Conservation (phyloP, 805 yeast genomes). For the Candida caryicola region DNA sequence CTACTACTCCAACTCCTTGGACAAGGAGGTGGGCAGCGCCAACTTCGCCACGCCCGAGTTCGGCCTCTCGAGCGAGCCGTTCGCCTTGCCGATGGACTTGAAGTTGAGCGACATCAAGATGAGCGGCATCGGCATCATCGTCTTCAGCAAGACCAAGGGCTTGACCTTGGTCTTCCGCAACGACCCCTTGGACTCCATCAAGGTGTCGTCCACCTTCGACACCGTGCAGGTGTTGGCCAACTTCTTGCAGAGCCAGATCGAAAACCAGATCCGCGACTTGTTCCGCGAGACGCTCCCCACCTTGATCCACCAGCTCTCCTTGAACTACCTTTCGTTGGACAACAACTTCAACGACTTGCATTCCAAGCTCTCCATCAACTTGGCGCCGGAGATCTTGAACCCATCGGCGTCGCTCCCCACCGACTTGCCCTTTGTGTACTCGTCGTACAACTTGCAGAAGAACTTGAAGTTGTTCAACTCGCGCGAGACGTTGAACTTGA, state of each 20-base stretch:
- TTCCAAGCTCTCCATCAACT: slow-evolving; percentile 6
- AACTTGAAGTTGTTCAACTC: slow-evolving; percentile 54
- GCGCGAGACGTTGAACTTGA: slow-evolving; percentile 76
- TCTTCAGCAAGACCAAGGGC: slow-evolving; percentile 77
- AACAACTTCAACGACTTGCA: slow-evolving; percentile 19
- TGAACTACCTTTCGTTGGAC: slow-evolving; percentile 43
- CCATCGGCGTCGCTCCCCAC: neutral
- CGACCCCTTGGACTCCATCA: slow-evolving; percentile 82
- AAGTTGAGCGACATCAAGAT: slow-evolving; percentile 68
- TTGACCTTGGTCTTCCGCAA: slow-evolving; percentile 83
- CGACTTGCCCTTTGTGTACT: slow-evolving; percentile 36
- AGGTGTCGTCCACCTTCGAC: slow-evolving; percentile 84
- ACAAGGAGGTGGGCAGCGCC: slow-evolving; percentile 30
- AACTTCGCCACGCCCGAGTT: slow-evolving; percentile 65
- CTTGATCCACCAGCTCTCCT: slow-evolving; percentile 70
- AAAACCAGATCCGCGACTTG: slow-evolving; percentile 71
- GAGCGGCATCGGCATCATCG: slow-evolving; percentile 81
- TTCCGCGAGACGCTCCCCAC: slow-evolving; percentile 84
- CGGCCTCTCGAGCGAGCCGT: slow-evolving; percentile 60
- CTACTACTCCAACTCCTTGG: slow-evolving; percentile 46
- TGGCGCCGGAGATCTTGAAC: slow-evolving; percentile 1
- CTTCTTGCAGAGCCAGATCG: slow-evolving; percentile 79
- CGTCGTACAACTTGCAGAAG: slow-evolving; percentile 49
- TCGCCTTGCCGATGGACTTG: slow-evolving; percentile 76
- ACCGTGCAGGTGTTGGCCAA: slow-evolving; percentile 79